Evolutionary conservation across 345 rosid genomes (phyloP), one percentile per base, ranked within the genome.

Genomic region (Brassica cretica): DNA sequence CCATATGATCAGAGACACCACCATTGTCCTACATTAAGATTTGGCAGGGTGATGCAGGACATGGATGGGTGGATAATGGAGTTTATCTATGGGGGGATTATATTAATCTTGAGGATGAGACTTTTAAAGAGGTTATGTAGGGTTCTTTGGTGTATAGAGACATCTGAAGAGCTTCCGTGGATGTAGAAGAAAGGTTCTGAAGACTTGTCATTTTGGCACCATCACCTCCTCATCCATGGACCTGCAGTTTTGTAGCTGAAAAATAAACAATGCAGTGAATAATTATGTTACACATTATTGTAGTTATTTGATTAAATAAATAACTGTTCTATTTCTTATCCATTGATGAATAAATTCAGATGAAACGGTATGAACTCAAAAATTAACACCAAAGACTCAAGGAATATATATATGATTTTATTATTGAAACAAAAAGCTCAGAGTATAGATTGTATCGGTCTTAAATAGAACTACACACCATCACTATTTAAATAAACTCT

Each of bases 351-450:
- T 14, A 49, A 14, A 49, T 14, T 5, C 5, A n/a, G 18, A 49
- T 5, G 0, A 12, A 49, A n/a, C 18, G 15, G 55, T 49, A 5
- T n/a, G 18, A 49, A n/a, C 55, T 49, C 55, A 49, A 12, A 37
- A 41, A 11, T 11, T 10, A 4, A 24, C 56, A 39, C 55, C 33
- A 61, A 62, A 72, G 11, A 39, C 4, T 21, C n/a, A 66, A 66
- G 32, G 61, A 32, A 67, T 67, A 73, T 33, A 60, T 59, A 60
- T 60, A 44, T 46, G 53, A 61, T 73, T 73, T 78, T 78, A 78
- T 78, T 78, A 78, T 46, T 73, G 78, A 78, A 73, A 73, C 82
- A 73, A 66, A 78, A 73, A 68, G 58, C 58, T 78, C 82, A 49
- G 64, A 66, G 11, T 11, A 59, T 8, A 59, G 56, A 60, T 11